phyloP scores from a whole-genome alignment of 768 basidiomycete genomes.

The Leccinum rimulosum region DNA sequence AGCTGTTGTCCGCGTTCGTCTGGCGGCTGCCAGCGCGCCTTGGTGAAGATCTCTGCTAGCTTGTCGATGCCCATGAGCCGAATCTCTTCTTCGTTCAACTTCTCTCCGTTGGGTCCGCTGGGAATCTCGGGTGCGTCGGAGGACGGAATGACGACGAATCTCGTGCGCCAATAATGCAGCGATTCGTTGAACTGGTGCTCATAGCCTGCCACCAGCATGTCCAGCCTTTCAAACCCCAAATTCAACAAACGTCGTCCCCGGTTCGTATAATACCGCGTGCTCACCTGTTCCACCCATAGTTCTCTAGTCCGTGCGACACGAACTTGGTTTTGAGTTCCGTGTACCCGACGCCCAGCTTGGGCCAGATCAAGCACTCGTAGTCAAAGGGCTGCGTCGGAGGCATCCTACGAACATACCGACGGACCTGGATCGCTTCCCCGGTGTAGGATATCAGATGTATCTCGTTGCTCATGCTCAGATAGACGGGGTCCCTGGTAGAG shows the following conservation, averaged over 20 bases:
- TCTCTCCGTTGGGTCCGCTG: conserved; percentile 65
- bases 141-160: conserved; percentile 91
- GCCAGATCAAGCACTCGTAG: conserved; percentile 94
- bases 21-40: conserved; percentile 72
- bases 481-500: conserved; percentile 69
- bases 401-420: conserved; percentile 78
- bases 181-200: conserved; percentile 79
- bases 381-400: conserved; percentile 58
- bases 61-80: conserved; percentile 88
- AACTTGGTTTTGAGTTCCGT: conserved; percentile 76
- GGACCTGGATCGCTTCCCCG: conserved; percentile 86
- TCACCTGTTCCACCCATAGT: conserved; percentile 85
- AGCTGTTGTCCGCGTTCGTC: conserved; percentile 38
- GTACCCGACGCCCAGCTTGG: conserved; percentile 84
- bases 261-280: conserved; percentile 12
- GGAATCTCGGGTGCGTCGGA: conserved; percentile 59
- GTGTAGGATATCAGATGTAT: conserved; percentile 92
- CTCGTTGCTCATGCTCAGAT: conserved; percentile 92
- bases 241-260: neutral
- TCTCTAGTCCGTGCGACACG: conserved; percentile 73
- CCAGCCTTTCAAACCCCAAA: conserved; percentile 49
- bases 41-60: conserved; percentile 84
- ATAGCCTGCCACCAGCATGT: conserved; percentile 83
- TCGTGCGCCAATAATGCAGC: conserved; percentile 89
- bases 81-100: conserved; percentile 81